phyloP scores from a whole-genome alignment of 2,329 filamentous ascomycete genomes.

The Cordyceps cicadae region DNA sequence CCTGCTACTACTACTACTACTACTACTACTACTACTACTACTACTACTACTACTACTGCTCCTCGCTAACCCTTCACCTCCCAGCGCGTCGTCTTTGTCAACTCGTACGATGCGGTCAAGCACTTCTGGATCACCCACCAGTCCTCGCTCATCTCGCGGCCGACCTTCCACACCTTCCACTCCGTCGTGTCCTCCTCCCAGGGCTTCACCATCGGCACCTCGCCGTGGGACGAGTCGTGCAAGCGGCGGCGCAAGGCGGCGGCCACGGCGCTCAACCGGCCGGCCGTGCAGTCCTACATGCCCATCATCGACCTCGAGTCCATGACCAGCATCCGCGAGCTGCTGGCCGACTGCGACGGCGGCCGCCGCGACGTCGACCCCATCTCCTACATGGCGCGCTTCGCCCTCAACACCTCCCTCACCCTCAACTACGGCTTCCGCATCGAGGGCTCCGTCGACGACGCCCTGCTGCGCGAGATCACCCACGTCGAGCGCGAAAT shows the following conservation, averaged over 20 bases:
- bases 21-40: too few relatives aligned
- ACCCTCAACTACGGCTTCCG: constrained; percentile 74
- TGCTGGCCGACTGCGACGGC: constrained; percentile 54
- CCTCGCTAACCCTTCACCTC: neutral
- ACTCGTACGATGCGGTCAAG: constrained; percentile 66
- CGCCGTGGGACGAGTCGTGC: constrained; percentile 75
- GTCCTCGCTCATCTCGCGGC: constrained; percentile 67
- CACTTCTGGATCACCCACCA: constrained; percentile 73
- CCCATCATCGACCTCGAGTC: constrained; percentile 74
- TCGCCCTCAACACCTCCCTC: constrained; percentile 67
- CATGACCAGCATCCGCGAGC: constrained; percentile 61
- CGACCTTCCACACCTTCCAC: constrained; percentile 74
- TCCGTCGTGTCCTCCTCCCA: constrained; percentile 68
- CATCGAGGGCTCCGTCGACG: constrained; percentile 61
- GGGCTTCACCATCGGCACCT: constrained; percentile 76
- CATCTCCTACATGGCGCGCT: constrained; percentile 64
- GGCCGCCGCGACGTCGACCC: constrained; percentile 61
- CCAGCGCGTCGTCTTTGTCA: constrained; percentile 65
- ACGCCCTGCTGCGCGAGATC: constrained; percentile 63
- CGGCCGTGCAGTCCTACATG: constrained; percentile 70
- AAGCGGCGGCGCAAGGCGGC: constrained; percentile 70
- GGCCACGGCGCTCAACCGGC: constrained; percentile 68
- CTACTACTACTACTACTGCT: too few relatives aligned
- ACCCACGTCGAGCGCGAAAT: constrained; percentile 67
- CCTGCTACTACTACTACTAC: too few relatives aligned